Percentiles rank a stretch among this genome's conserved stretches.
phyloP scores from a whole-genome alignment of 352 stramenopile species.

The Elongisporangium prolatum region DNA sequence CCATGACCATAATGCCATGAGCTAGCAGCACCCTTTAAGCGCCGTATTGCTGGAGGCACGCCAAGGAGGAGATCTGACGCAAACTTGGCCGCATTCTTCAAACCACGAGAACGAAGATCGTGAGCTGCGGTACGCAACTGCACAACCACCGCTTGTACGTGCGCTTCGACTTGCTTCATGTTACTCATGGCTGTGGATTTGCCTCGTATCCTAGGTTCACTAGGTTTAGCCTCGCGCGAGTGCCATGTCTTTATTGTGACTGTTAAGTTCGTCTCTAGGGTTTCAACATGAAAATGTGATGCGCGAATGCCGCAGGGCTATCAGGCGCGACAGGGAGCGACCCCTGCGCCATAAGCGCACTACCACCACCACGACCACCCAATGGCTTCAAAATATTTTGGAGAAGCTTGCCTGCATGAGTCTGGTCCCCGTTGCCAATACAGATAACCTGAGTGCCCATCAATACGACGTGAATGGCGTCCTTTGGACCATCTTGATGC shows the following conservation, averaged over 20 bases:
- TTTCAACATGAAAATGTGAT: background rate
- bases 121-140: constrained; percentile 48
- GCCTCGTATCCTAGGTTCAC: background rate
- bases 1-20: background rate
- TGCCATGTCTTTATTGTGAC: background rate
- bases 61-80: constrained; percentile 73
- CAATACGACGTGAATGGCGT: constrained; percentile 38
- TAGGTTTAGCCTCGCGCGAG: background rate
- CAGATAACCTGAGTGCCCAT: constrained; percentile 52
- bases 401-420: constrained; percentile 54
- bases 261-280: background rate
- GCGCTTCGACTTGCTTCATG: background rate
- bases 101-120: constrained; percentile 44
- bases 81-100: constrained; percentile 70
- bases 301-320: background rate
- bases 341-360: constrained; percentile 56
- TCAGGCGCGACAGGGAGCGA: constrained; percentile 17
- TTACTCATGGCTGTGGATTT: background rate
- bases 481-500: constrained; percentile 17
- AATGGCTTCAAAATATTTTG: constrained; percentile 47
- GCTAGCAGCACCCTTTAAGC: background rate
- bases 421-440: constrained; percentile 21
- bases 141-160: constrained; percentile 15
- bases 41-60: constrained; percentile 23
- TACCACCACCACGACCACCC: constrained; percentile 54